Conservation (phyloP, 2,329 filamentous ascomycete genomes). For the Lachnum nothofagi region DNA sequence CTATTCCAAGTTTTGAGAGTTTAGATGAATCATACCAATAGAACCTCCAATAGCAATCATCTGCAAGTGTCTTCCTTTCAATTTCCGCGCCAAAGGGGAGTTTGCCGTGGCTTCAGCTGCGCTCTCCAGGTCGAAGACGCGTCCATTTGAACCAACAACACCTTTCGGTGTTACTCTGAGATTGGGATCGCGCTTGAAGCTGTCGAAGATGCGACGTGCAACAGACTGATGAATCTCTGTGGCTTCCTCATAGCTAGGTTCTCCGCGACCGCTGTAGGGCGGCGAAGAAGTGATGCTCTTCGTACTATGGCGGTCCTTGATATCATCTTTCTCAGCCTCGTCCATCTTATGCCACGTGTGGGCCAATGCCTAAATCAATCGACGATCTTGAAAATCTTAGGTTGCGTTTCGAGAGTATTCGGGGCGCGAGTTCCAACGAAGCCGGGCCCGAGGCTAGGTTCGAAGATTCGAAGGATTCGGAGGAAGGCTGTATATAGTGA, state of each 20-base stretch:
- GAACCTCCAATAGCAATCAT: conserved; percentile 97
- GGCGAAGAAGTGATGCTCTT: conserved; percentile 4
- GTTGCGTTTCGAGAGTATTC: too few species aligned
- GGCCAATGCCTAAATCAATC: too few species aligned
- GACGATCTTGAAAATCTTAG: too few species aligned
- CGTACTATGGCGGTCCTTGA: too few species aligned
- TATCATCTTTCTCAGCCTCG: too few species aligned
- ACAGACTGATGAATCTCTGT: conserved; percentile 15
- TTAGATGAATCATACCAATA: conserved; percentile 52
- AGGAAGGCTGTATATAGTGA: too few species aligned
- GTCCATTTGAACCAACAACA: conserved; percentile 25
- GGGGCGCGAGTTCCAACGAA: too few species aligned
- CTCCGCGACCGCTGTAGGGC: conserved; percentile 15
- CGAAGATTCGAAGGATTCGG: too few species aligned
- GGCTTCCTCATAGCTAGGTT: conserved; percentile 25
- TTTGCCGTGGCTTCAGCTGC: conserved; percentile 61
- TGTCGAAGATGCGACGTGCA: conserved; percentile 21
- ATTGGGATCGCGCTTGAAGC: conserved; percentile 28
- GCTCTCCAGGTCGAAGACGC: conserved; percentile 57
- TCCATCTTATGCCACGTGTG: too few species aligned
- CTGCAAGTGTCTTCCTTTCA: conserved; percentile 83
- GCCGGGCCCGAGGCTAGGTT: too few species aligned
- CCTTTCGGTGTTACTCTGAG: conserved; percentile 47
- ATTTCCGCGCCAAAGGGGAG: conserved; percentile 67
- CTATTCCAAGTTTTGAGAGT: neutral